Conservation (phyloP, 495 filamentous ascomycete species). For the Clavariopsis aquatica region DNA sequence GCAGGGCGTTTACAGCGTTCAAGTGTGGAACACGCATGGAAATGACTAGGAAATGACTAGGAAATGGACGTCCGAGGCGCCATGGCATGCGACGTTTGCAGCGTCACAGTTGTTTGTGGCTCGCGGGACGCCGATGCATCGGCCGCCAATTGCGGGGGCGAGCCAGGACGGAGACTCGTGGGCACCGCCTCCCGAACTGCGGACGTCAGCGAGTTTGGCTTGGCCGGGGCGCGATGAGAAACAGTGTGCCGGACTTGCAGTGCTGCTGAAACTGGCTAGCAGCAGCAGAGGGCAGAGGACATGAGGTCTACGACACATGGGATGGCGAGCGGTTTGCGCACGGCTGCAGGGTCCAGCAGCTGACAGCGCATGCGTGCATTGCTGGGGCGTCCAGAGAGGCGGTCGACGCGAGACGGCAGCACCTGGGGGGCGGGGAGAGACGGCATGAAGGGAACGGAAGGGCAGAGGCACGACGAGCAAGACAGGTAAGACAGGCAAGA, state of each 20-base stretch:
- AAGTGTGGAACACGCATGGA: no score
- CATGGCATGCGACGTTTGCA: slow-evolving; percentile 15
- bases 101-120: slow-evolving; percentile 27
- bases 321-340: neutral
- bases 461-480: no score
- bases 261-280: neutral
- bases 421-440: no score
- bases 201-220: neutral
- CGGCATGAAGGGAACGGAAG: no score
- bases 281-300: neutral
- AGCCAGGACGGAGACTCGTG: neutral
- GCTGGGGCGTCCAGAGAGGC: no score
- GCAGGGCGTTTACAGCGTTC: no score
- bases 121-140: neutral
- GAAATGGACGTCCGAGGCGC: neutral
- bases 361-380: neutral
- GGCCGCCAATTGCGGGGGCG: neutral
- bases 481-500: no score
- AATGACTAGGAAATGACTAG: no score
- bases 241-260: neutral
- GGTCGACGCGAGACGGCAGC: no score
- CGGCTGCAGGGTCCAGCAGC: neutral
- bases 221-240: neutral
- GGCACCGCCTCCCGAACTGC: neutral
- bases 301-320: neutral